phyloP scores from a whole-genome alignment of 1,139 yeast genomes.

The Hyphopichia buzzinii region DNA sequence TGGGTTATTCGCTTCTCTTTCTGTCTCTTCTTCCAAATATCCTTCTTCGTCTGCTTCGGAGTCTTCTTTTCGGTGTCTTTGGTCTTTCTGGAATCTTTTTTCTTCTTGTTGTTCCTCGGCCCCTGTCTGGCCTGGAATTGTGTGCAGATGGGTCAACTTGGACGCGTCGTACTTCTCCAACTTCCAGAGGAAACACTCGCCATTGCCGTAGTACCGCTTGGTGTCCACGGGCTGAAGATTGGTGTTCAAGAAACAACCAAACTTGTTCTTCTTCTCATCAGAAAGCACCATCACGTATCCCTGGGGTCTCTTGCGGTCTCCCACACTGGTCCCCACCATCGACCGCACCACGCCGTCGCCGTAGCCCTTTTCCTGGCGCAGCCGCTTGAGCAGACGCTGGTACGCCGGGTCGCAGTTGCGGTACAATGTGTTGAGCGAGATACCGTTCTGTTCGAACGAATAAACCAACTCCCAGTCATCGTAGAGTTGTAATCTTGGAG shows the following conservation, averaged over 20 bases:
- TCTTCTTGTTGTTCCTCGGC: slow-evolving; percentile 4
- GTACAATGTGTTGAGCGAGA: slow-evolving; percentile 75
- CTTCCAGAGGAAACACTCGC: slow-evolving; percentile 94
- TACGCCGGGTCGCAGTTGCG: slow-evolving; percentile 33
- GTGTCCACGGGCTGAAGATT: slow-evolving; percentile 67
- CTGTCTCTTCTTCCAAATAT: too few species aligned
- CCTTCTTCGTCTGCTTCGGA: too few species aligned
- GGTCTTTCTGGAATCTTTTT: too few species aligned
- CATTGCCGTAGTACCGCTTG: slow-evolving; percentile 83
- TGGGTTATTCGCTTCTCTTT: too few species aligned
- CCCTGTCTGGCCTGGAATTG: slow-evolving; percentile 17
- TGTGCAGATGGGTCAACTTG: slow-evolving; percentile 15
- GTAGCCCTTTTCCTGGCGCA: slow-evolving; percentile 29
- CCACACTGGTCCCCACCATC: slow-evolving; percentile 21
- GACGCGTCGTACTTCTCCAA: slow-evolving; percentile 16
- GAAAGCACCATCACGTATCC: slow-evolving; percentile 72
- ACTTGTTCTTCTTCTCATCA: slow-evolving; percentile 61
- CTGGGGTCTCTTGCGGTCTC: slow-evolving; percentile 36
- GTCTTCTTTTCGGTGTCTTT: too few species aligned
- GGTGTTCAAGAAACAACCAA: slow-evolving; percentile 86
- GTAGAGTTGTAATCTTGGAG: slow-evolving; percentile 73
- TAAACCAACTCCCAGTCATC: slow-evolving; percentile 78
- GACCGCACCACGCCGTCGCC: slow-evolving; percentile 35
- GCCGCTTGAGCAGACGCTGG: slow-evolving; percentile 24
- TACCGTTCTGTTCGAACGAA: slow-evolving; percentile 88